Percentiles rank a stretch among this genome's conserved stretches.
These are phyloP conservation scores for Silene coronaria DNA, from an alignment of 179 eudicot genomes.

Conservation along the genomic window DNA sequence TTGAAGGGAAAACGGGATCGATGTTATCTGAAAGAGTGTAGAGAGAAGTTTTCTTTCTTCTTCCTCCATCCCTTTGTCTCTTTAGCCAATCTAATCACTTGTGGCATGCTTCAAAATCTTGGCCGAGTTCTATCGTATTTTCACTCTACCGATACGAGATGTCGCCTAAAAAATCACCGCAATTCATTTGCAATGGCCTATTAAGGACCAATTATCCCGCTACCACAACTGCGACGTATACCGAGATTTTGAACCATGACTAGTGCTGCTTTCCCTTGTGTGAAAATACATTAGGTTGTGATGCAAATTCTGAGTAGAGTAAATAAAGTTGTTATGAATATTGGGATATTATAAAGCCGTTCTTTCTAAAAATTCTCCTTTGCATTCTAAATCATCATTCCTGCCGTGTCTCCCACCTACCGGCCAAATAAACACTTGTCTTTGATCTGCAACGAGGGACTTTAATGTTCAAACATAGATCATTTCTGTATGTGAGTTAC, in stretches of 20 bases:
- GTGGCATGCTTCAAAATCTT: too few species aligned
- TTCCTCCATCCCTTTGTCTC: neutral
- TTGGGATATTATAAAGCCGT: neutral
- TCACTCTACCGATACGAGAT: too few species aligned
- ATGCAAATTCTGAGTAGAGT: constrained; percentile 1
- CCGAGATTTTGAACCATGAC: too few species aligned
- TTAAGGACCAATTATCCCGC: too few species aligned
- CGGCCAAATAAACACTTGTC: neutral
- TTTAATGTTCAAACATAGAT: too few species aligned
- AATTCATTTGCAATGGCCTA: too few species aligned
- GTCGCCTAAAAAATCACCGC: too few species aligned
- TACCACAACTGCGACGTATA: too few species aligned
- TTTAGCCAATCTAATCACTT: neutral
- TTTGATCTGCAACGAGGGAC: neutral
- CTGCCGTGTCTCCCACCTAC: neutral
- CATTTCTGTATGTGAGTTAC: too few species aligned
- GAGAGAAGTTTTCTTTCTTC: neutral
- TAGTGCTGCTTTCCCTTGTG: neutral
- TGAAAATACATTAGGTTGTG: neutral
- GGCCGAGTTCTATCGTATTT: too few species aligned
- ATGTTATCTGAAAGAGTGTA: neutral
- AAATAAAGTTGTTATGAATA: neutral
- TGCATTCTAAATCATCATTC: neutral
- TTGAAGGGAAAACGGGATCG: too few species aligned
- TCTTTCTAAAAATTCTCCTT: neutral